phyloP scores from a whole-genome alignment of 1,284 basidiomycete species.

The Ustilago bromivora region DNA sequence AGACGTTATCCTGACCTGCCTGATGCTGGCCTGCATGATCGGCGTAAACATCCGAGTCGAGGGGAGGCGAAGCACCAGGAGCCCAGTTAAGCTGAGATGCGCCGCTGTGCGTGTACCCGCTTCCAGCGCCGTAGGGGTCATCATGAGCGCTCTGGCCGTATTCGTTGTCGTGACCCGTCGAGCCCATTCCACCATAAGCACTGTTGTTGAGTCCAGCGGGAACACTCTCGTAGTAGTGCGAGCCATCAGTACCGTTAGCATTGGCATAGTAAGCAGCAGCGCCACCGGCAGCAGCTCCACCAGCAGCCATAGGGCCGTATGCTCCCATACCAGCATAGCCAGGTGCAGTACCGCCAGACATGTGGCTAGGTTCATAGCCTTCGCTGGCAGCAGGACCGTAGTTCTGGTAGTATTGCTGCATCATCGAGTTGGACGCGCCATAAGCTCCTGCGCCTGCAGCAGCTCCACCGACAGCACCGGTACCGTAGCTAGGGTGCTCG shows the following conservation, averaged over 20 bases:
- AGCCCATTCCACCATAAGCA: constrained; percentile 34
- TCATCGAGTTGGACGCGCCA: constrained; percentile 46
- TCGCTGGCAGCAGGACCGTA: constrained; percentile 35
- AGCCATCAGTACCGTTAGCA: constrained; percentile 31
- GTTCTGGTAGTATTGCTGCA: constrained; percentile 57
- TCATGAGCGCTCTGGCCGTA: constrained; percentile 40
- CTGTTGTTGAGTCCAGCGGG: constrained; percentile 24
- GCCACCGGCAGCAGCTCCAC: constrained; percentile 54
- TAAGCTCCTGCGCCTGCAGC: constrained; percentile 46
- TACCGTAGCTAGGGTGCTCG: constrained; percentile 59
- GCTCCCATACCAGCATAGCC: constrained; percentile 65
- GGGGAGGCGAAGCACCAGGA: constrained; percentile 41
- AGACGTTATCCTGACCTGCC: constrained; percentile 44
- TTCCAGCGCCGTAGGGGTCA: constrained; percentile 32
- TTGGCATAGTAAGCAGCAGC: constrained; percentile 54
- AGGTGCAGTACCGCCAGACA: constrained; percentile 57
- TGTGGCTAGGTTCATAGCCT: constrained; percentile 62
- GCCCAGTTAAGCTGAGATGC: constrained; percentile 53
- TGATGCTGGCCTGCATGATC: constrained; percentile 10
- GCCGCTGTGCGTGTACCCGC: constrained; percentile 34
- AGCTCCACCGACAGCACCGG: constrained; percentile 31
- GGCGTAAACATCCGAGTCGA: constrained; percentile 44
- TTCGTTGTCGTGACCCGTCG: constrained; percentile 46
- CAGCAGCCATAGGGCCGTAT: constrained; percentile 58
- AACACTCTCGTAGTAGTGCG: constrained; percentile 56